Evolutionary conservation across 768 basidiomycete species (phyloP), one percentile per base, ranked within the genome.

Genomic region (Rhodotorula paludigena): DNA sequence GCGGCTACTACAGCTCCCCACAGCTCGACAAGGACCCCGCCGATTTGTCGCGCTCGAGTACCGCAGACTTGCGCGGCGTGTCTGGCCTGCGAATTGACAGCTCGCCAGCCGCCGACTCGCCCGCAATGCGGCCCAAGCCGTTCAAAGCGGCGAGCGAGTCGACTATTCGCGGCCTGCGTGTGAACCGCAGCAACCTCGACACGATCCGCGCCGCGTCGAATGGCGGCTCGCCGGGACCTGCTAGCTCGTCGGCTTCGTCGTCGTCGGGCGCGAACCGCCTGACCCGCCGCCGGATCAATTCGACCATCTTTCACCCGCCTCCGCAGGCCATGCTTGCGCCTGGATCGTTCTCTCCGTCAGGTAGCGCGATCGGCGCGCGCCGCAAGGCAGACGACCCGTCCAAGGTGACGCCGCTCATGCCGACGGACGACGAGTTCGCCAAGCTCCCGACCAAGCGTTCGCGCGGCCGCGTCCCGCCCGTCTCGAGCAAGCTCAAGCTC

Each of bases 281-380:
- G n/a, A 21, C 47, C 23, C 20, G 28, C 8, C 42, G 54, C 2
- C 28, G 54, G 23, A 12, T 25, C 25, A 8, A 20, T 20, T 23
- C 44, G 44, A 10, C 44, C 25, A 51, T 72, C 41, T 72, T 54
- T 57, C 71, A 67, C 60, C 71, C 71, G 4, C 32, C 60, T 33
- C 63, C 66, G 25, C 60, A 62, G 53, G 57, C 71, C 9, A 72
- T 72, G 71, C 60, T 72, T 25, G 66, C 66, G 2, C 66, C 71
- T 0, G 63, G 63, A 23, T 39, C 41, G 9, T 28, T 25, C 35
- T 2, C 25, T 20, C 42, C 64, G 1, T 52, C 51, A 4, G 51
- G 41, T 25, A 53, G 53, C 58, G n/a, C 58, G 23, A 28, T 66
- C 59, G 36, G 25, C 16, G 54, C 65, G 6, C n/a, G 10, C n/a